Evolutionary conservation across 345 rosid genomes (phyloP).

Genomic region (Eucalyptus decipiens): DNA sequence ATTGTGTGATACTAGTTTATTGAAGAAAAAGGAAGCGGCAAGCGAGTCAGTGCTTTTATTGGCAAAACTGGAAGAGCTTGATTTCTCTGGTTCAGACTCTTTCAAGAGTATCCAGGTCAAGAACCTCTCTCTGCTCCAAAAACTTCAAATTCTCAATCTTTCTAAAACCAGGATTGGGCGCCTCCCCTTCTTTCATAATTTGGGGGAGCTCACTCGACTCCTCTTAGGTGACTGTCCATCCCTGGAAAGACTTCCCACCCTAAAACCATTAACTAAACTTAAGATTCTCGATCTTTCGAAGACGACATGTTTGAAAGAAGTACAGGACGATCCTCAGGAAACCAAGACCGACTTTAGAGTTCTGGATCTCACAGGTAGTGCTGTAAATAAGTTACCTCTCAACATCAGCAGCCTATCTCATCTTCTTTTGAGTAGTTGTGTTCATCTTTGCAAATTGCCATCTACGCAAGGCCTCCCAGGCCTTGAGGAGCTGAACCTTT

Average conservation of each 20-base stretch:
- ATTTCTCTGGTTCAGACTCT: background rate
- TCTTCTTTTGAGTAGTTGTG: background rate
- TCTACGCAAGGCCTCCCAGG: background rate
- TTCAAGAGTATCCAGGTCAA: background rate
- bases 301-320: background rate
- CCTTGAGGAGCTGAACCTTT: background rate
- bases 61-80: too few relatives aligned
- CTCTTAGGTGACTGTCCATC: background rate
- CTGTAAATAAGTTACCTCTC: background rate
- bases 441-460: fast-evolving
- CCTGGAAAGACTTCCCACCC: background rate
- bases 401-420: background rate
- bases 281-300: background rate
- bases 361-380: background rate
- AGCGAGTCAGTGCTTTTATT: too few relatives aligned
- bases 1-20: too few relatives aligned
- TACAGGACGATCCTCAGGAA: background rate
- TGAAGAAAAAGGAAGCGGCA: too few relatives aligned
- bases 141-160: background rate
- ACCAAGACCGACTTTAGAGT: background rate
- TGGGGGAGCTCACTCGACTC: background rate
- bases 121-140: background rate
- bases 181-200: background rate
- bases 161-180: background rate
- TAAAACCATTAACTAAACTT: background rate